These are phyloP conservation scores for Cystobasidium onofrii DNA, from an alignment of 768 basidiomycete species.

Conservation along the genomic window DNA sequence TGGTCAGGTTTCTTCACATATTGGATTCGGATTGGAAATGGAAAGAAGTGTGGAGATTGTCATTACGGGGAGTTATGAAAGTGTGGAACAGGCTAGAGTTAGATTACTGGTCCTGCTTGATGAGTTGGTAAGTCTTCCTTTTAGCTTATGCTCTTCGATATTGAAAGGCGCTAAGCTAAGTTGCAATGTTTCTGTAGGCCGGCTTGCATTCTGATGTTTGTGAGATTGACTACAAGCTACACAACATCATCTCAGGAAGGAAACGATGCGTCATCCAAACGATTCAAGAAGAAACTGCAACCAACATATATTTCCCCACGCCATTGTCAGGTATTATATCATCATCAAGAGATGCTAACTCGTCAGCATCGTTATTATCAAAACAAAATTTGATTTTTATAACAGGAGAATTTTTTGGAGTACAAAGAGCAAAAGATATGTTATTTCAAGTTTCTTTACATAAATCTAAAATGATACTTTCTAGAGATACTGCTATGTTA, in stretches of 20 bases:
- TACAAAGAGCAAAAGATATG: slow-evolving; percentile 92
- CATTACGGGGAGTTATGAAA: slow-evolving; percentile 72
- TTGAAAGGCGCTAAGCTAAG: neutral
- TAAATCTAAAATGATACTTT: slow-evolving; percentile 86
- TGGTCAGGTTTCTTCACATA: slow-evolving; percentile 62
- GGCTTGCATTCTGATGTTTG: slow-evolving; percentile 82
- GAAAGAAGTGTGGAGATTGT: slow-evolving; percentile 90
- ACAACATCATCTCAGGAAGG: slow-evolving; percentile 79
- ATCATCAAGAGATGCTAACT: slow-evolving; percentile 41
- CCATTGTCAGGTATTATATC: slow-evolving; percentile 78
- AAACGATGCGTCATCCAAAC: slow-evolving; percentile 78
- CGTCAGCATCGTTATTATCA: slow-evolving; percentile 53
- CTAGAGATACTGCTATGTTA: slow-evolving; percentile 83
- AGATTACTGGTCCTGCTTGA: slow-evolving; percentile 87
- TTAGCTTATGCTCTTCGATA: neutral
- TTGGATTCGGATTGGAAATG: slow-evolving; percentile 84
- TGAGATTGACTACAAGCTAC: slow-evolving; percentile 91
- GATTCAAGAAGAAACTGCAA: slow-evolving; percentile 93
- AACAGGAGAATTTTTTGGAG: slow-evolving; percentile 94
- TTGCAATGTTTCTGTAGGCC: slow-evolving; percentile 52
- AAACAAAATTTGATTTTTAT: slow-evolving; percentile 81
- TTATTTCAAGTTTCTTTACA: slow-evolving; percentile 73
- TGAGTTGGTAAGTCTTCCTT: slow-evolving; percentile 62
- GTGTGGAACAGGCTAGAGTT: slow-evolving; percentile 83
- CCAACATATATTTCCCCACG: slow-evolving; percentile 90